phyloP scores from a whole-genome alignment of 805 yeast genomes.

The Zygoascus tannicola region DNA sequence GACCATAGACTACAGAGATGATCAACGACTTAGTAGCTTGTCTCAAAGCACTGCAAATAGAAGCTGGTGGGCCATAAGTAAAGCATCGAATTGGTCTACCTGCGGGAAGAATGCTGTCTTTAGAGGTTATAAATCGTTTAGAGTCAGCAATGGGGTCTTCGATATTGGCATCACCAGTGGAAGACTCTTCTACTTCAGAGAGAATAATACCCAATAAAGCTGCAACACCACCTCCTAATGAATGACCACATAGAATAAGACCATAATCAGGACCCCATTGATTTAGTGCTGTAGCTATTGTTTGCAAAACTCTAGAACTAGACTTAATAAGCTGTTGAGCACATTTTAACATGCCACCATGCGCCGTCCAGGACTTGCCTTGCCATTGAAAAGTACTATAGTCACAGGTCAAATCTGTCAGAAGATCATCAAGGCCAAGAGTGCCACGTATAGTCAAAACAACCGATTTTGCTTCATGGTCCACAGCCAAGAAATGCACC shows the following conservation, averaged over 20 bases:
- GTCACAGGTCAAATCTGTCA: slow-evolving; percentile 27
- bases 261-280: slow-evolving; percentile 25
- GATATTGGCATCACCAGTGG: background rate
- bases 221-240: slow-evolving; percentile 29
- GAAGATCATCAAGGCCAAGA: slow-evolving; percentile 26
- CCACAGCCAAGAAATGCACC: slow-evolving; percentile 26
- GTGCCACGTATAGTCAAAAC: slow-evolving; percentile 29
- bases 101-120: slow-evolving; percentile 17
- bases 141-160: slow-evolving; percentile 1
- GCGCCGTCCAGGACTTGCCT: slow-evolving; percentile 23
- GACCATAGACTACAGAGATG: slow-evolving; percentile 27
- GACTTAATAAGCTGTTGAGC: slow-evolving; percentile 20
- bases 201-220: slow-evolving; percentile 24
- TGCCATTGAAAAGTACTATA: slow-evolving; percentile 25
- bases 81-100: slow-evolving; percentile 25
- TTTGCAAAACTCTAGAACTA: slow-evolving; percentile 21
- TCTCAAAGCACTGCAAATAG: slow-evolving; percentile 22
- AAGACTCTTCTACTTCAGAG: slow-evolving; percentile 12
- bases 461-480: slow-evolving; percentile 25
- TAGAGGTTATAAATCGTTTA: slow-evolving; percentile 19
- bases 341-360: slow-evolving; percentile 26
- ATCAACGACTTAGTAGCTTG: slow-evolving; percentile 19
- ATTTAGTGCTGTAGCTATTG: slow-evolving; percentile 21
- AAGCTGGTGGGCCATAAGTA: slow-evolving; percentile 29
- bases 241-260: slow-evolving; percentile 28